These are phyloP conservation scores for Teratosphaeria gauchensis DNA, from an alignment of 2,329 filamentous ascomycete species.

Conservation along the genomic window DNA sequence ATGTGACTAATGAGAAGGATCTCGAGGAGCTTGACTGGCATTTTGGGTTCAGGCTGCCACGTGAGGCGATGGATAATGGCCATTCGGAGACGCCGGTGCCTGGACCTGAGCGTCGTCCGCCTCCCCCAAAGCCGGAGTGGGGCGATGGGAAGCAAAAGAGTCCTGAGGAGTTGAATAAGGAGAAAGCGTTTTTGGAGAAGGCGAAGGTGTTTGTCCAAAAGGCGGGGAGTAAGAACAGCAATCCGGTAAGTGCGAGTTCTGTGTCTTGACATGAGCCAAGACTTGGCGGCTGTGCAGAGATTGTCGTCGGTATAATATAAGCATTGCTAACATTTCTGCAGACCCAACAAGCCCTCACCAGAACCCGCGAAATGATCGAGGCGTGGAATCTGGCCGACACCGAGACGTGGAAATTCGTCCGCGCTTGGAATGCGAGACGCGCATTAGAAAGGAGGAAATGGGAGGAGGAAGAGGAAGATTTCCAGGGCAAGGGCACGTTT, in stretches of 20 bases:
- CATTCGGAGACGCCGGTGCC: conserved; percentile 50
- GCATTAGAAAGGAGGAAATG: conserved; percentile 56
- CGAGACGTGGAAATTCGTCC: conserved; percentile 66
- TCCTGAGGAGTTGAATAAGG: conserved; percentile 44
- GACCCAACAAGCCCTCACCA: conserved; percentile 20
- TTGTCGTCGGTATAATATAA: too few species aligned
- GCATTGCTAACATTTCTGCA: not conserved
- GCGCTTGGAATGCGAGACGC: conserved; percentile 56
- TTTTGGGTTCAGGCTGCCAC: conserved; percentile 75
- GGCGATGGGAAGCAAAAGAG: conserved; percentile 43
- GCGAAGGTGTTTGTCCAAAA: conserved; percentile 22
- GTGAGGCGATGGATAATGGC: conserved; percentile 41
- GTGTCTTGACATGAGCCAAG: too few species aligned
- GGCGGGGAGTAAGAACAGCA: conserved; percentile 11
- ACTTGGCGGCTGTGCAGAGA: too few species aligned
- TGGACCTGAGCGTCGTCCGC: conserved; percentile 45
- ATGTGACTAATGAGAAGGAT: conserved; percentile 29
- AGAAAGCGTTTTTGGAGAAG: conserved; percentile 45
- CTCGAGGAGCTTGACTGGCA: conserved; percentile 67
- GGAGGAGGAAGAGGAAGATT: conserved; percentile 60
- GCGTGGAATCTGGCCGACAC: conserved; percentile 56
- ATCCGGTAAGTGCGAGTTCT: not conserved
- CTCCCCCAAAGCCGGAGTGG: conserved; percentile 36
- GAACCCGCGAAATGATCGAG: conserved; percentile 37
- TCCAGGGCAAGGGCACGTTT: conserved; percentile 44